Conservation (phyloP, 768 basidiomycete species). For the Collybiopsis luxurians region DNA sequence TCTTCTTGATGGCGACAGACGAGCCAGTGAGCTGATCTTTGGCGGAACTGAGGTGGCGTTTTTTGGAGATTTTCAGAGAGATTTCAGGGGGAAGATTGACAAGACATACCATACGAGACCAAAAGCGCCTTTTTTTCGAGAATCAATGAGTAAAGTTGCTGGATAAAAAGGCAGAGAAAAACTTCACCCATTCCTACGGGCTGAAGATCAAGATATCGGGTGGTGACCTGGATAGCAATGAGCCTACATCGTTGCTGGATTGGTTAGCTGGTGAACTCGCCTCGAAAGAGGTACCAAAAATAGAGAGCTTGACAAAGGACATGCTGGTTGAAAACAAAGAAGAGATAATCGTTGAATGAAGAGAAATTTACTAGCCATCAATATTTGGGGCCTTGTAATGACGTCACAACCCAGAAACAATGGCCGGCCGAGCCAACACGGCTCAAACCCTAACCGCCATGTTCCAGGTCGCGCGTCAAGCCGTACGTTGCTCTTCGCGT, state of each 20-base stretch:
- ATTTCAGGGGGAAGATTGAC: too few relatives aligned
- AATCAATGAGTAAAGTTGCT: conserved; percentile 16
- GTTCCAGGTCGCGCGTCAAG: conserved; percentile 50
- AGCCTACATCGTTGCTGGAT: conserved; percentile 1
- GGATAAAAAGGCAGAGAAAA: conserved; percentile 10
- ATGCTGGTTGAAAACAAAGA: conserved; percentile 30
- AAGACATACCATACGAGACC: conserved; percentile 89
- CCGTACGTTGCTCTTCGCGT: conserved; percentile 27
- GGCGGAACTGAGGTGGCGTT: conserved; percentile 59
- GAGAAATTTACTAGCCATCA: too few relatives aligned
- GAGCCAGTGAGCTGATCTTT: conserved; percentile 93
- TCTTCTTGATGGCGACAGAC: conserved; percentile 99
- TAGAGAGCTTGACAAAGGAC: conserved; percentile 98
- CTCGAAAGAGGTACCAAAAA: conserved; percentile 98
- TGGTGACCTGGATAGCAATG: conserved; percentile 71
- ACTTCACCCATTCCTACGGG: conserved; percentile 98
- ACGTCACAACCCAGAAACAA: conserved; percentile 1
- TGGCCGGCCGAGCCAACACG: neutral
- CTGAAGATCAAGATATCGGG: conserved; percentile 98
- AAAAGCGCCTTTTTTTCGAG: conserved; percentile 71
- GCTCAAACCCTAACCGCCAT: conserved; percentile 3
- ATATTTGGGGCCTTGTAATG: too few relatives aligned
- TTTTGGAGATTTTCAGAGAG: neutral
- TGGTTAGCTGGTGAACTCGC: conserved; percentile 40
- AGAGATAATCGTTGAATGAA: too few relatives aligned